Evolutionary conservation across 2,329 filamentous ascomycete genomes (phyloP).

Genomic region (Gremmenia infestans): DNA sequence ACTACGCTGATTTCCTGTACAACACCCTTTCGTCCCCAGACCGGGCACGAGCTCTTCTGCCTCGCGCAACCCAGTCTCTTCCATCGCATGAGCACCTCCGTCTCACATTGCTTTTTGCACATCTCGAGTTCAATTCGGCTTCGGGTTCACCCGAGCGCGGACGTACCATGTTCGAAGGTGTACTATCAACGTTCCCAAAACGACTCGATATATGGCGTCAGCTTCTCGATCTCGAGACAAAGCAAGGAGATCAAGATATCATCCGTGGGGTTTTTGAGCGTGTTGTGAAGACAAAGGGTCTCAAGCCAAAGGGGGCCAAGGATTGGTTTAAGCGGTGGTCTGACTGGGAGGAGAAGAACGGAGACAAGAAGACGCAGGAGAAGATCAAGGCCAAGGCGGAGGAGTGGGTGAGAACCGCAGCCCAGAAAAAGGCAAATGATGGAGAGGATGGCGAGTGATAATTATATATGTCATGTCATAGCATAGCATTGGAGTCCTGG

Average conservation of each 20-base stretch:
- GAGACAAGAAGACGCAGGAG: conserved; percentile 64
- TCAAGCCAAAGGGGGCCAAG: conserved; percentile 79
- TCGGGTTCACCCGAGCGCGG: conserved; percentile 85
- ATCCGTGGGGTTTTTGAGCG: conserved; percentile 79
- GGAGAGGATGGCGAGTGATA: conserved; percentile 1
- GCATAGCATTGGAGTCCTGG: conserved; percentile 13
- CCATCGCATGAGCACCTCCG: conserved; percentile 59
- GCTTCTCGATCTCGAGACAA: conserved; percentile 77
- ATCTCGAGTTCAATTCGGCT: conserved; percentile 81
- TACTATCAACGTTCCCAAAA: conserved; percentile 81
- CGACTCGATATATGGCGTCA: conserved; percentile 91
- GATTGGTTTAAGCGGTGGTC: conserved; percentile 91
- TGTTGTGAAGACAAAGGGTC: conserved; percentile 59
- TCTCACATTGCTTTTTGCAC: conserved; percentile 81
- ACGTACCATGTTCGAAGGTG: conserved; percentile 87
- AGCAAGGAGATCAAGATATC: conserved; percentile 50
- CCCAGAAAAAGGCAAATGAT: conserved; percentile 34
- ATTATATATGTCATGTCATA: not conserved
- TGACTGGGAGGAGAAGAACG: conserved; percentile 75
- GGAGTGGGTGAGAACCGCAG: conserved; percentile 58
- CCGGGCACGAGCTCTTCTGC: conserved; percentile 71
- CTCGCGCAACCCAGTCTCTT: conserved; percentile 80
- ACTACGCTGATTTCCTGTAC: conserved; percentile 92
- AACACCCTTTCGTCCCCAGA: conserved; percentile 64
- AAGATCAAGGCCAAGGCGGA: conserved; percentile 65